Conservation (phyloP, 192 early-diverging fungal species). For the Backusella liffmaniae region DNA sequence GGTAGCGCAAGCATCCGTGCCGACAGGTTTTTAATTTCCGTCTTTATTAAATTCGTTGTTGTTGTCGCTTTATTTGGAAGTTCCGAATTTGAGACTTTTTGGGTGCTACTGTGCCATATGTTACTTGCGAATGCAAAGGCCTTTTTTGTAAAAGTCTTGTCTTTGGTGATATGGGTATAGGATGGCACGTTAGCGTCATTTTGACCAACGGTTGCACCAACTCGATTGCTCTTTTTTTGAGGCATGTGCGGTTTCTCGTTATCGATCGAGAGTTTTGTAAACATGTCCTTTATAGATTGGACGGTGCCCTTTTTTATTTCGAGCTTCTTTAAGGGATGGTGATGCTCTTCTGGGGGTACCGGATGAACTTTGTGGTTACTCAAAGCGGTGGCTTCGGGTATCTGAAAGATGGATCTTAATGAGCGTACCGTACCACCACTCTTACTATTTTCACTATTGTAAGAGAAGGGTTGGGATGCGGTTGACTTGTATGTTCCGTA, state of each 20-base stretch:
- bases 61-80: neutral
- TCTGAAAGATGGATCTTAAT: conserved; percentile 7
- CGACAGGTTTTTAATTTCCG: conserved; percentile 4
- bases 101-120: neutral
- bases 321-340: neutral
- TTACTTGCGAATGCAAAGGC: neutral
- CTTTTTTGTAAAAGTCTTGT: neutral
- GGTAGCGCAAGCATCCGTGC: neutral
- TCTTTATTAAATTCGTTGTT: conserved; percentile 3
- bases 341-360: neutral
- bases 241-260: neutral
- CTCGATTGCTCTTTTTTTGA: neutral
- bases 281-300: neutral
- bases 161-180: neutral
- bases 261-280: neutral
- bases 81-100: neutral
- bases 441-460: neutral
- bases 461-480: neutral
- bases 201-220: conserved; percentile 6
- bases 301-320: neutral
- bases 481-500: neutral
- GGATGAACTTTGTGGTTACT: neutral
- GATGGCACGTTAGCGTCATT: neutral
- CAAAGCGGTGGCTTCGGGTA: neutral
- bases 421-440: conserved; percentile 8